phyloP scores from a whole-genome alignment of 78 protist species.

The Ministeria vibrans region DNA sequence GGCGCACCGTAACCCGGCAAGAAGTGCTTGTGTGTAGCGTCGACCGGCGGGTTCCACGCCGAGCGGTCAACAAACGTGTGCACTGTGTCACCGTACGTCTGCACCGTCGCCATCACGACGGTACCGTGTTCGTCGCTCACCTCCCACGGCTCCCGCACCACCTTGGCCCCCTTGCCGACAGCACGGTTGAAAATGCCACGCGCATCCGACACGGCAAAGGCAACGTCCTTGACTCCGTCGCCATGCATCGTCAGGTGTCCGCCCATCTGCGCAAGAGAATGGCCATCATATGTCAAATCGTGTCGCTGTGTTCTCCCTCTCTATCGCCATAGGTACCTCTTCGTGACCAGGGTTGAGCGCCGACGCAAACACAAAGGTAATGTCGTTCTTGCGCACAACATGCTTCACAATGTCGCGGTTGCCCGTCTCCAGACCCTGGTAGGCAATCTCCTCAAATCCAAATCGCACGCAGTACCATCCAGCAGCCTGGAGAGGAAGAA shows the following conservation, averaged over 20 bases:
- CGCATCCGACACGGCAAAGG: conserved; percentile 64
- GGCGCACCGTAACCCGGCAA: neutral
- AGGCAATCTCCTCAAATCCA: conserved; percentile 72
- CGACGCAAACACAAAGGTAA: conserved; percentile 35
- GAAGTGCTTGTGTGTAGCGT: neutral
- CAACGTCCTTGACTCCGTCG: conserved; percentile 80
- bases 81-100: conserved; percentile 75
- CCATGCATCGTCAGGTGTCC: conserved; percentile 64
- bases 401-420: conserved; percentile 70
- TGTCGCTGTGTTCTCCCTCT: too few relatives aligned
- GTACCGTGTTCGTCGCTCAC: conserved; percentile 69
- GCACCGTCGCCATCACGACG: conserved; percentile 67
- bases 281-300: neutral
- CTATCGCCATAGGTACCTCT: too few relatives aligned
- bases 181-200: conserved; percentile 51
- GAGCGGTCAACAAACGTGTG: conserved; percentile 76
- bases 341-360: conserved; percentile 35
- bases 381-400: conserved; percentile 44
- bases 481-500: conserved; percentile 64
- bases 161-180: conserved; percentile 62
- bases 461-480: conserved; percentile 61
- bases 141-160: conserved; percentile 60
- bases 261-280: conserved; percentile 11
- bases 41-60: conserved; percentile 61
- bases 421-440: conserved; percentile 82